Evolutionary conservation across 1,284 basidiomycete genomes (phyloP).

Genomic region (Ganoderma boninense): DNA sequence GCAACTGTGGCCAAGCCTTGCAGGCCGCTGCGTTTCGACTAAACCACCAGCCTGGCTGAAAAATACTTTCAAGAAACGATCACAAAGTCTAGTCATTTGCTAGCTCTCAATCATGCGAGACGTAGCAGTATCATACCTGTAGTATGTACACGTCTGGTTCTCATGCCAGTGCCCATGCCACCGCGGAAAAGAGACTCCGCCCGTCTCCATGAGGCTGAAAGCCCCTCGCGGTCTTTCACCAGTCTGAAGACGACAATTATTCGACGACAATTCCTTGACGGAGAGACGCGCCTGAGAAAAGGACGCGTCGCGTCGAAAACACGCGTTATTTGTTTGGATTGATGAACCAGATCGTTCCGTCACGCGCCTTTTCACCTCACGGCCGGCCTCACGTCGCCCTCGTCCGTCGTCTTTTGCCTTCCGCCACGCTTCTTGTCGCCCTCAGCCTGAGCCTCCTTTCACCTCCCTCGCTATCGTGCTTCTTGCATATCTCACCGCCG

Average conservation of each 20-base stretch:
- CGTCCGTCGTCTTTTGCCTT: slow-evolving; percentile 13
- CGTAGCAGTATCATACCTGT: neutral
- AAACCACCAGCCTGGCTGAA: neutral
- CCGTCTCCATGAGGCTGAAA: neutral
- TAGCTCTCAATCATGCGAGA: neutral
- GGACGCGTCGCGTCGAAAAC: slow-evolving; percentile 25
- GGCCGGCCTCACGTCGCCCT: slow-evolving; percentile 8
- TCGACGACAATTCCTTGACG: neutral
- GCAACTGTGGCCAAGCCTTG: neutral
- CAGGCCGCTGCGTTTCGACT: neutral
- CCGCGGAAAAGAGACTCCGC: neutral
- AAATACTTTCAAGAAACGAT: no score
- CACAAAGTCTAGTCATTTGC: neutral
- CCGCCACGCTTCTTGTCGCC: slow-evolving; percentile 19
- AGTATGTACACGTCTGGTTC: no score
- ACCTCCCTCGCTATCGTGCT: slow-evolving; percentile 21
- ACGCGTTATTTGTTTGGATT: slow-evolving; percentile 37
- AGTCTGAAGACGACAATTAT: neutral
- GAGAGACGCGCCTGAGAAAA: neutral
- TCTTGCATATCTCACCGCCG: slow-evolving; percentile 24
- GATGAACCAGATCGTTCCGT: slow-evolving; percentile 35
- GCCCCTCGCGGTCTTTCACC: neutral
- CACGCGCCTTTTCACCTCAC: slow-evolving; percentile 31
- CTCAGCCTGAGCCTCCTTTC: slow-evolving; percentile 19
- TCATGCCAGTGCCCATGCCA: no score